Evolutionary conservation across 2,329 filamentous ascomycete species (phyloP).

Genomic region (Aspergillus sp.): DNA sequence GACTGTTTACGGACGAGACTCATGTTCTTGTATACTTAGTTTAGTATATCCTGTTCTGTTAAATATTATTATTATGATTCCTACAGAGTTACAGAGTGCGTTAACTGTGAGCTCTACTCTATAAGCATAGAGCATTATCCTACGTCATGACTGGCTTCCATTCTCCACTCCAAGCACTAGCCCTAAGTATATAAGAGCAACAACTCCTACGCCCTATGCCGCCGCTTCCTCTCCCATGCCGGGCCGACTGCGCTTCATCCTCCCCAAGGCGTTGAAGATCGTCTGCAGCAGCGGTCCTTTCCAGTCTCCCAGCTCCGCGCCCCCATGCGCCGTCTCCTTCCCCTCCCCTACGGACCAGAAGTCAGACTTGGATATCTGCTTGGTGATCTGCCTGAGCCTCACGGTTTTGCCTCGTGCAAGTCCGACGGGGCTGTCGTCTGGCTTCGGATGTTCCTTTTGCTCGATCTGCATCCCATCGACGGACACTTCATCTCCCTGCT

Average conservation of each 20-base stretch:
- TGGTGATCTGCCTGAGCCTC: not conserved
- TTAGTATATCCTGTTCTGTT: too few relatives aligned
- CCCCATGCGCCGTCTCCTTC: not conserved
- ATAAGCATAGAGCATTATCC: too few relatives aligned
- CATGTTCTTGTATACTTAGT: too few relatives aligned
- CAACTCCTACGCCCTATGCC: too few relatives aligned
- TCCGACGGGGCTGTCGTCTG: not conserved
- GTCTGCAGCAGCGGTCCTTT: not conserved
- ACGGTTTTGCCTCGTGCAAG: not conserved
- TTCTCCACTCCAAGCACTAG: too few relatives aligned
- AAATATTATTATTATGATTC: too few relatives aligned
- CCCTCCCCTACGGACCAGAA: not conserved
- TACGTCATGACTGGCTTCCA: too few relatives aligned
- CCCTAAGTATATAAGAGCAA: too few relatives aligned
- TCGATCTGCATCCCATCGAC: not conserved
- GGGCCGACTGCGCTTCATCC: not conserved
- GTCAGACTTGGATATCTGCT: not conserved
- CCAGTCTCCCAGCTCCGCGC: not conserved
- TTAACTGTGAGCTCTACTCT: too few relatives aligned
- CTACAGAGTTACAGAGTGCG: too few relatives aligned
- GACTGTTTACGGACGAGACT: too few relatives aligned
- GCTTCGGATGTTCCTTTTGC: slow-evolving; percentile 5
- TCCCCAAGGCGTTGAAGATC: not conserved
- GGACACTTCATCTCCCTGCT: not conserved
- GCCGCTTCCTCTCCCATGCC: too few relatives aligned